Evolutionary conservation across 306 rosid genomes (phyloP).

Genomic region (Acacia acuminata): DNA sequence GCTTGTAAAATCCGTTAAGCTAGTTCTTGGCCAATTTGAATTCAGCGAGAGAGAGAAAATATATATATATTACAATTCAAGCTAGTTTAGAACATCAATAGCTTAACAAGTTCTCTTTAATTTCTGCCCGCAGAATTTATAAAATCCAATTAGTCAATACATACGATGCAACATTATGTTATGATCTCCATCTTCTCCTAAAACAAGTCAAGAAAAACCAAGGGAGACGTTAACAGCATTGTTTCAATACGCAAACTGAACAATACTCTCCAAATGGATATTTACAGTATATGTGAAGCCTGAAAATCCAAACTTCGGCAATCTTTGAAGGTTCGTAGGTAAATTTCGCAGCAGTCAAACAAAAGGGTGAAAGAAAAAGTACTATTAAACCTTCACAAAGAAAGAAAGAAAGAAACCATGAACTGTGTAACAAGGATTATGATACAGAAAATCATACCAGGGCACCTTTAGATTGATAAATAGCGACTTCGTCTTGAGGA

Average conservation of each 20-base stretch:
- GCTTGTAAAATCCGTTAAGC: neutral
- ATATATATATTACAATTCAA: neutral
- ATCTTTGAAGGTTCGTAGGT: neutral
- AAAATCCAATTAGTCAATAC: neutral
- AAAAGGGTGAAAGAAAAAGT: neutral
- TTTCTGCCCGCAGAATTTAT: neutral
- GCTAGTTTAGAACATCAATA: neutral
- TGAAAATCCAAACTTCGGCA: neutral
- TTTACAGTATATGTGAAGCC: neutral
- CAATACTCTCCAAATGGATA: neutral
- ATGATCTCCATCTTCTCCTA: neutral
- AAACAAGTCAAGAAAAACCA: neutral
- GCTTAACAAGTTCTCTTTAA: neutral
- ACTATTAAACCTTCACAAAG: neutral
- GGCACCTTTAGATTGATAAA: constrained; percentile 76
- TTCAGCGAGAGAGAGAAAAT: neutral
- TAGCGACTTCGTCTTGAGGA: constrained; percentile 93
- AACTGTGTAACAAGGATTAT: neutral
- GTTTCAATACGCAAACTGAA: neutral
- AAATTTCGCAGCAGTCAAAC: constrained; percentile 30
- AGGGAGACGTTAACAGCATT: neutral
- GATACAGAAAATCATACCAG: constrained; percentile 42
- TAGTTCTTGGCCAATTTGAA: neutral
- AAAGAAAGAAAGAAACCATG: neutral
- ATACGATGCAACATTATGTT: neutral